Evolutionary conservation across 2,329 filamentous ascomycete species (phyloP).

Genomic region (Colletotrichum truncatum): DNA sequence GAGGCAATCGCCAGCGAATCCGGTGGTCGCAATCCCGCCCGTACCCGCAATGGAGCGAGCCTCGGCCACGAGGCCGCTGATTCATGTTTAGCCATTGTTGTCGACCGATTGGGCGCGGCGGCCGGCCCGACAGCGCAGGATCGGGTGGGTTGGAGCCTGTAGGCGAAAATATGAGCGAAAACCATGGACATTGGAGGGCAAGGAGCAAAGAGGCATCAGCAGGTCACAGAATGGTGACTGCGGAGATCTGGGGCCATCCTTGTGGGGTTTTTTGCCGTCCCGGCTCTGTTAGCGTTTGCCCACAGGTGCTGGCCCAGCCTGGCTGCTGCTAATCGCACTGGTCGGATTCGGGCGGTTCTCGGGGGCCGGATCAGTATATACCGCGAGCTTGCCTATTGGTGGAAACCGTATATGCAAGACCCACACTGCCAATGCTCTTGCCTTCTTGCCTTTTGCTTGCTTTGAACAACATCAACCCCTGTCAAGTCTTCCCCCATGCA

Average conservation of each 20-base stretch:
- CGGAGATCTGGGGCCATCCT: slow-evolving; percentile 14
- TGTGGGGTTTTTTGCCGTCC: slow-evolving; percentile 12
- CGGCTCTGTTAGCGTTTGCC: neutral
- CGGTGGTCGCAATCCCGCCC: slow-evolving; percentile 22
- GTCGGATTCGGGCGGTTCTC: slow-evolving; percentile 29
- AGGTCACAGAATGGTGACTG: slow-evolving; percentile 5
- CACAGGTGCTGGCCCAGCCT: too few species aligned
- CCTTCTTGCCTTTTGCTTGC: slow-evolving; percentile 2
- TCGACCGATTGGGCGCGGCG: slow-evolving; percentile 20
- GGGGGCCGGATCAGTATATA: slow-evolving; percentile 25
- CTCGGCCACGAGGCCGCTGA: slow-evolving; percentile 22
- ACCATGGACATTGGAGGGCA: neutral
- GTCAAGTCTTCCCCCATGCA: slow-evolving; percentile 1
- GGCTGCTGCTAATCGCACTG: neutral
- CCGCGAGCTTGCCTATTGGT: slow-evolving; percentile 11
- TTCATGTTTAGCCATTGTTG: slow-evolving; percentile 25
- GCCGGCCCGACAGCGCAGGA: slow-evolving; percentile 13
- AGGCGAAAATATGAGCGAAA: neutral
- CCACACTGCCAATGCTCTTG: slow-evolving; percentile 26
- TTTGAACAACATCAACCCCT: neutral
- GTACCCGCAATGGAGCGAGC: slow-evolving; percentile 20
- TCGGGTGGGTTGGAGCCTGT: slow-evolving; percentile 2
- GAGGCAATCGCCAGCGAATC: slow-evolving; percentile 19
- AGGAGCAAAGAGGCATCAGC: slow-evolving; percentile 8
- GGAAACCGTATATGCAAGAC: slow-evolving; percentile 4